These are phyloP conservation scores for Coniophora puteana DNA, from an alignment of 1,284 basidiomycete genomes.

Conservation along the genomic window DNA sequence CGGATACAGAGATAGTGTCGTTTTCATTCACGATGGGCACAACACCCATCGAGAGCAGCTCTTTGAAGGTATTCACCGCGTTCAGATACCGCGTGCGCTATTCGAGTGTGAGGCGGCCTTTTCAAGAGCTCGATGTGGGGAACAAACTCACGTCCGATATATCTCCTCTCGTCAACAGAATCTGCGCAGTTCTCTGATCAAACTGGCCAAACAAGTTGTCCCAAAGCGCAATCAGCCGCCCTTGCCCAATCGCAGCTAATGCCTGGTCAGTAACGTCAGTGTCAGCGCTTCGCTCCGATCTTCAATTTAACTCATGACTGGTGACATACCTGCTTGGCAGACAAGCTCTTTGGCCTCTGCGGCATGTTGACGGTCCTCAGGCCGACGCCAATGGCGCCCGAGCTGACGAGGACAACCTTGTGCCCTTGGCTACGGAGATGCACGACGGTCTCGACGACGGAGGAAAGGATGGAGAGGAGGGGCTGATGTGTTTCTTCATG, in stretches of 20 bases:
- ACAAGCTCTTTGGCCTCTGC: conserved; percentile 78
- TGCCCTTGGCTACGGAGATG: conserved; percentile 80
- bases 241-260: conserved; percentile 95
- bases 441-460: conserved; percentile 90
- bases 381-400: conserved; percentile 95
- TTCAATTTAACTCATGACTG: conserved; percentile 1
- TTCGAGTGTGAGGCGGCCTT: background rate
- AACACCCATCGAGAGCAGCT: conserved; percentile 86
- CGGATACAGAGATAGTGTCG: conserved; percentile 92
- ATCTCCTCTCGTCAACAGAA: conserved; percentile 91
- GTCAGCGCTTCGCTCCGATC: no score
- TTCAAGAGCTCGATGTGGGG: conserved; percentile 5
- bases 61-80: conserved; percentile 89
- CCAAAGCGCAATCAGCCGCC: conserved; percentile 93
- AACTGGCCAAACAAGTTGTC: conserved; percentile 94
- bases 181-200: conserved; percentile 94
- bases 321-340: conserved; percentile 78
- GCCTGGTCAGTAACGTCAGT: conserved; percentile 69
- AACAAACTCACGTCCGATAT: conserved; percentile 82
- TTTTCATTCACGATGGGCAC: conserved; percentile 97
- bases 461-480: conserved; percentile 85
- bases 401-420: conserved; percentile 92
- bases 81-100: conserved; percentile 92
- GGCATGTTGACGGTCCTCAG: conserved; percentile 87
- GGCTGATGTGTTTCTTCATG: conserved; percentile 89